Evolutionary conservation across 352 stramenopile genomes (phyloP).

Genomic region (Pythium oligandrum): DNA sequence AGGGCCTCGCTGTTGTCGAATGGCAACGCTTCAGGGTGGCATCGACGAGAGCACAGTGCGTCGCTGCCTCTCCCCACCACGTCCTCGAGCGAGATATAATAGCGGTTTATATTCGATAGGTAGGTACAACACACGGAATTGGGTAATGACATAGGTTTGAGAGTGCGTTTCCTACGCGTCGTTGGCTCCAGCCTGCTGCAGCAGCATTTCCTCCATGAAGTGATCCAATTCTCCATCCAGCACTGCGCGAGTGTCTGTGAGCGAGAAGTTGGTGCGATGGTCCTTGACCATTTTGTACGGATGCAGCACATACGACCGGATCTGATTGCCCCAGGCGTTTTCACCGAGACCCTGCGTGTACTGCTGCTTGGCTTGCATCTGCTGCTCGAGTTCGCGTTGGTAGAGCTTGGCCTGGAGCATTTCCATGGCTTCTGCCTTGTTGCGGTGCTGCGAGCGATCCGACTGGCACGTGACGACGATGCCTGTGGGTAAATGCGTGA

Average conservation of each 20-base stretch:
- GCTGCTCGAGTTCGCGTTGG: constrained; percentile 58
- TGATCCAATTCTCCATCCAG: constrained; percentile 88
- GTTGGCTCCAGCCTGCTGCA: constrained; percentile 24
- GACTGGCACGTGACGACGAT: constrained; percentile 93
- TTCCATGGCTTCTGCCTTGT: constrained; percentile 91
- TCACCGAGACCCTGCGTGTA: constrained; percentile 67
- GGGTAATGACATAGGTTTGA: too few relatives aligned
- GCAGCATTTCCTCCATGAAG: constrained; percentile 77
- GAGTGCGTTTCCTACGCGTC: not conserved
- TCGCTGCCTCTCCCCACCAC: too few relatives aligned
- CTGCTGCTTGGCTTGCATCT: constrained; percentile 36
- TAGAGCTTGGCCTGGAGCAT: constrained; percentile 72
- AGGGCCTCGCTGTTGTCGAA: constrained; percentile 5
- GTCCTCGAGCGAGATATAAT: too few relatives aligned
- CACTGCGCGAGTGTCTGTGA: constrained; percentile 80
- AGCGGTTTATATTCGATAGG: too few relatives aligned
- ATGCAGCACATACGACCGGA: constrained; percentile 97
- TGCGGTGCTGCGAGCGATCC: constrained; percentile 92
- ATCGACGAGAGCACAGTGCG: too few relatives aligned
- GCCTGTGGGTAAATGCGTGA: constrained; percentile 93
- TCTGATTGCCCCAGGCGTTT: constrained; percentile 86
- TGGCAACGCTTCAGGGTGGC: too few relatives aligned
- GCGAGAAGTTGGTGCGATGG: constrained; percentile 89
- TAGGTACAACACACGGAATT: too few relatives aligned
- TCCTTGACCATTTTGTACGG: constrained; percentile 99